Base-by-base conservation (phyloP, 192 early-diverging fungal species). In the Chytriomyces sp. region DNA sequence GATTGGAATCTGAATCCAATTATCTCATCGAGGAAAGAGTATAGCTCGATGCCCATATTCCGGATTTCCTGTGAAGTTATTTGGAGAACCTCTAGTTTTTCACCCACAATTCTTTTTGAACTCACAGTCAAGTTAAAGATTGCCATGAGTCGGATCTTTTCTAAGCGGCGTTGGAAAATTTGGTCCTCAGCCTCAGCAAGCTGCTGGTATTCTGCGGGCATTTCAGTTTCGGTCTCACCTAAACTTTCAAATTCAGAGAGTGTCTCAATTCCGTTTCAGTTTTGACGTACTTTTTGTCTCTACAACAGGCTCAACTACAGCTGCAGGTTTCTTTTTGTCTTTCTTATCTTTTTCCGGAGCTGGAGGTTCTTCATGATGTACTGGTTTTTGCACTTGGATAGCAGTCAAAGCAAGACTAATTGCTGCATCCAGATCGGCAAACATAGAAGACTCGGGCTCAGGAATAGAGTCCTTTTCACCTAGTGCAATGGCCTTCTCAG, bases 1-100 rank as follows among this genome's bases (percentile, higher is more conserved):
- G 75, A 72, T 34, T 74, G 69, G 77, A 82, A 89, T 5, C 84
- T 39, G 3, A 54, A 12, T 6, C 71, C 71, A 57, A 89, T 83
- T 77, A 83, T 86, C 52, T 89, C 87, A 57, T 89, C 87, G 12
- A 89, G 73, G 22, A 76, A 77, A 25, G 68, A 59, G 69, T 88
- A 89, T 0, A 81, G 77, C 39, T 88, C 86, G 36, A 84, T 72
- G 12, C 78, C 86, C 39, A 78, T 80, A 38, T 71, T 81, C 37
- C 84, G 73, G 10, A 88, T 72, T 53, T 86, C 82, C 80, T 84
- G 39, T n/a, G 59, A 19, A n/a, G 33, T 36, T 33, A 1, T 14
- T 70, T 6, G 49, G 19, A 52, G 31, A 67, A 44, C n/a, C 6
- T n/a, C 10, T 14, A 38, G 7, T 4, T 39, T 38, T 41, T 40